Conservation (phyloP, 257 asterid genomes). For the Salvia miltiorrhiza region DNA sequence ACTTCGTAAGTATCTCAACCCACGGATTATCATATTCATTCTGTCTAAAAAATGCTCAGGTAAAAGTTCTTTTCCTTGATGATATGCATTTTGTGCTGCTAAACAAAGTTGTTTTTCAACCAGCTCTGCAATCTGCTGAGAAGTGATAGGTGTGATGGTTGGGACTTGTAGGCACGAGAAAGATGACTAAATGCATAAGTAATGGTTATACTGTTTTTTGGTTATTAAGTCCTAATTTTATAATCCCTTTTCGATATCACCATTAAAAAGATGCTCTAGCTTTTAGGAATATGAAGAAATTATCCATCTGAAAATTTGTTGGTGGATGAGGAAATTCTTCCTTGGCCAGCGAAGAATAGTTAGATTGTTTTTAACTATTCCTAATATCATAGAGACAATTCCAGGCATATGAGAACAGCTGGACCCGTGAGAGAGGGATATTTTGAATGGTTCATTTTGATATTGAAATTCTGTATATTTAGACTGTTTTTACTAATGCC, state of each 20-base stretch:
- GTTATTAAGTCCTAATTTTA: background rate
- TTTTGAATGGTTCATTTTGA: background rate
- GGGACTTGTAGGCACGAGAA: background rate
- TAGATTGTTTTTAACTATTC: too few relatives aligned
- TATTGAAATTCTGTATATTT: background rate
- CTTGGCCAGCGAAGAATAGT: background rate
- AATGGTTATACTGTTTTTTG: background rate
- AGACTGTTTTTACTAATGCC: background rate
- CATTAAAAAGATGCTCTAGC: background rate
- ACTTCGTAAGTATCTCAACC: constrained; percentile 58
- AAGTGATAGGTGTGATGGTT: background rate
- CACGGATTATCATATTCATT: background rate
- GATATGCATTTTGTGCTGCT: background rate
- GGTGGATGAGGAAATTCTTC: background rate
- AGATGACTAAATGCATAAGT: background rate
- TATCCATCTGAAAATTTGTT: background rate
- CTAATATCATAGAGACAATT: background rate
- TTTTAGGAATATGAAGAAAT: background rate
- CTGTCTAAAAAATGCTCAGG: background rate
- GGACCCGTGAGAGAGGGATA: background rate
- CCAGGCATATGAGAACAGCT: background rate
- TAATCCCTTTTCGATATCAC: background rate
- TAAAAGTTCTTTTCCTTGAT: background rate
- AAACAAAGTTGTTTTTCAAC: background rate
- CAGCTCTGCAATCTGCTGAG: background rate